Base-by-base conservation (phyloP, 208 protist genomes). In the Acanthamoeba castellanii region DNA sequence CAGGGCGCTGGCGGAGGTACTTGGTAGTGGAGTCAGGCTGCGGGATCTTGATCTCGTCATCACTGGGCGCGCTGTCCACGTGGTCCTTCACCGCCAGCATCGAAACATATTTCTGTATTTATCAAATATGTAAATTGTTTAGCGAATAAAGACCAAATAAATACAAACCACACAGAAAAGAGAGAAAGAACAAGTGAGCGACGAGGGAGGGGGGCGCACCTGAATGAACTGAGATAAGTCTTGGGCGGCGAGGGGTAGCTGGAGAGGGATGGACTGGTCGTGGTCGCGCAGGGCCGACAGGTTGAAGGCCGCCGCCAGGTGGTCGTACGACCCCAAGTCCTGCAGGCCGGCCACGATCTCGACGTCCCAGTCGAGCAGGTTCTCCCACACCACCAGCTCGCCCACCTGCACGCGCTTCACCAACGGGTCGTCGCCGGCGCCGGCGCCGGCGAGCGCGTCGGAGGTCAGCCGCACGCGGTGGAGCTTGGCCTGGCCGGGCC, bases 381-480 rank as follows among this genome's bases (percentile, higher is more conserved):
- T 82, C 74, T 82, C 74, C 37, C 32, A 82, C 42, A 82, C 74
- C 9, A 82, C 42, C 74, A 82, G 32, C 14, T 82, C 74, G 74
- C 74, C 74, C 32, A 82, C 42, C 14, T 50, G 16, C 9, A 55
- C 6, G 37, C 37, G 37, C 32, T 82, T 82, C 2, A 27, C 6
- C 37, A 82, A 14, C 74, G 72, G 25, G 25, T 82, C 3, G 20
- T 82, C 20, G 30, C 16, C 14, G 37, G 18, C 30, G 16, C 61
- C 16, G 27, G 3, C 4, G 61, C 61, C 5, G 61, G 61, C 61
- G 16, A 18, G 22, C 61, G 61, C 16, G 27, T 68, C 61, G 61
- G 27, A 18, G 27, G 22, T 27, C 34, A 82, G 74, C 32, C 42
- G 74, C 18, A 82, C 32, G 72, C 45, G 45, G 22, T 55, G 37